Evolutionary conservation across 2,329 filamentous ascomycete species (phyloP).

Genomic region (Dactylonectria estremocensis): DNA sequence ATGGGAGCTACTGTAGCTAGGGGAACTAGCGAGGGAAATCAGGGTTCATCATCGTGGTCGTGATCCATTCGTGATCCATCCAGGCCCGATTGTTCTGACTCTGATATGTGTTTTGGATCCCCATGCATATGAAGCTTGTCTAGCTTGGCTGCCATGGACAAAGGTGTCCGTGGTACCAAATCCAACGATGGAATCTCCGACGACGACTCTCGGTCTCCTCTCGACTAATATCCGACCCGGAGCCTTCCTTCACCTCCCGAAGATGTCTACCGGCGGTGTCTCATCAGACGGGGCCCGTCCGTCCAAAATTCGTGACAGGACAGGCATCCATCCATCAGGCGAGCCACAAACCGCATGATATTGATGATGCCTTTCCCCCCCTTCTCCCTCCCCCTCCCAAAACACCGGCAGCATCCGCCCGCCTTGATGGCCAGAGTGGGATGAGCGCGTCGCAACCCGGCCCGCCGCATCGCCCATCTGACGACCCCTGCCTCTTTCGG

Average conservation of each 20-base stretch:
- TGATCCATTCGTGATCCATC: constrained; percentile 8
- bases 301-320: not conserved
- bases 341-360: constrained; percentile 14
- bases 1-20: constrained; percentile 20
- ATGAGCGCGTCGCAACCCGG: constrained; percentile 8
- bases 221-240: not conserved
- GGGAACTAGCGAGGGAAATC: constrained; percentile 20
- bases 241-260: not conserved
- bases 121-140: constrained; percentile 25
- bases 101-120: constrained; percentile 12
- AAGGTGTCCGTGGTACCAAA: not conserved
- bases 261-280: constrained; percentile 1
- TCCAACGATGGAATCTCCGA: not conserved
- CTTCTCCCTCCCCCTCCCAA: not conserved
- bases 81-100: constrained; percentile 19
- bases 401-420: constrained; percentile 8
- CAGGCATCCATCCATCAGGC: not conserved
- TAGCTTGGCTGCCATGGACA: constrained; percentile 2
- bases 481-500: constrained; percentile 2
- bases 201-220: not conserved
- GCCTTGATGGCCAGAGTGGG: not conserved
- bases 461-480: constrained; percentile 11
- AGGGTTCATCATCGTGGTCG: constrained; percentile 13
- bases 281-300: not conserved
- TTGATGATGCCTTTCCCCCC: not conserved